Base-by-base conservation (phyloP, 1,139 yeast genomes). In the Magnusiomyces paraingens region DNA sequence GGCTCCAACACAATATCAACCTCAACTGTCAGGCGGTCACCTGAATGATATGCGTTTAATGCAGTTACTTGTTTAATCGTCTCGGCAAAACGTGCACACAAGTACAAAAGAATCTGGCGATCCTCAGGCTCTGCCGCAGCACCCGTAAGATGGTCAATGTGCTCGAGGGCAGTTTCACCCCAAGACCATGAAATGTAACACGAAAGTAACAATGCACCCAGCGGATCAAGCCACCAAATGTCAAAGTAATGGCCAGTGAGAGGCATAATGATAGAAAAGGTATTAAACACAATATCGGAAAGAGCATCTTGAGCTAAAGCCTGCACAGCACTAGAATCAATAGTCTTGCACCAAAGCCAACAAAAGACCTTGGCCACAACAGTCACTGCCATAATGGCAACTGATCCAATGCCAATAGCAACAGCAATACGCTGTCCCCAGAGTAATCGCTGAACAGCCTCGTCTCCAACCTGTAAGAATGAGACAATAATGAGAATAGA, bases 281-380 rank as follows among this genome's bases (percentile, higher is more conserved):
- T 64, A 67, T 84, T 84, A 73, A 86, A 86, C 2, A 85, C 77
- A 47, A 86, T 80, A 67, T 86, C 95, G 0, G 91, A 86, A 70
- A 78, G 73, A 0, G 94, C 94, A 69, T 86, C 95, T 65, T 85
- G 93, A 1, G 93, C 89, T 54, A 86, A 71, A 0, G 95, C 95
- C 65, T 81, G 86, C 1, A 86, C 85, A 0, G 90, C 81, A 15
- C 86, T 80, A 12, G 89, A 83, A 18, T 75, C 72, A 58, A 85
- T 78, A n/a, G 74, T 71, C 35, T 78, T 71, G 66, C 93, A 86
- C 82, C 88, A 81, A 6, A 79, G 41, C 75, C 80, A 86, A 63
- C 89, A 83, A 1, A 73, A 76, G 3, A 82, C 61, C 64, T 86
- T 86, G 49, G 80, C 74, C 6, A 79, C 62, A 12, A 86, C 82